These are phyloP conservation scores for Hemisphaericaspora lyxosophila DNA, from an alignment of 1,139 yeast species.

Conservation along the genomic window DNA sequence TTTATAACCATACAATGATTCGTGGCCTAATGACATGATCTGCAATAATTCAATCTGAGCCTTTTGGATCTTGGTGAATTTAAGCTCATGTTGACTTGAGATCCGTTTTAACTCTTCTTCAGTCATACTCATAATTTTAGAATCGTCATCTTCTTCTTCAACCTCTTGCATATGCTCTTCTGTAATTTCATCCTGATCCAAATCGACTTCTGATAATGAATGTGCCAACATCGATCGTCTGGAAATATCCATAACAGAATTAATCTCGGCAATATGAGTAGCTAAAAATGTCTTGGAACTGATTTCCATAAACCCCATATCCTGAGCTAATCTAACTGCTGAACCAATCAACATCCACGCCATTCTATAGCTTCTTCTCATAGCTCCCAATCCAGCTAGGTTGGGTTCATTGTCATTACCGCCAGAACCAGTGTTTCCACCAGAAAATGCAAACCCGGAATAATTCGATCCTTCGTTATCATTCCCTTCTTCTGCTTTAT, in stretches of 20 bases:
- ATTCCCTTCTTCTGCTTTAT: slow-evolving; percentile 45
- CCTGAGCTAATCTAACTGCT: slow-evolving; percentile 83
- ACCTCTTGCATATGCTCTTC: slow-evolving; percentile 33
- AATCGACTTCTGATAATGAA: slow-evolving; percentile 61
- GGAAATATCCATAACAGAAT: slow-evolving; percentile 69
- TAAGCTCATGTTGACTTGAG: slow-evolving; percentile 26
- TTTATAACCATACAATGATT: slow-evolving; percentile 69
- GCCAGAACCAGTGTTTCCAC: slow-evolving; percentile 6
- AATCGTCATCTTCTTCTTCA: slow-evolving; percentile 31
- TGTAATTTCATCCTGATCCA: slow-evolving; percentile 44
- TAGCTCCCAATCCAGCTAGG: slow-evolving; percentile 77
- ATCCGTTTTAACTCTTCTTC: slow-evolving; percentile 38
- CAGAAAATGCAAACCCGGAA: neutral
- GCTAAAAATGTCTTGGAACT: slow-evolving; percentile 77
- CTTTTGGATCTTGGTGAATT: slow-evolving; percentile 62
- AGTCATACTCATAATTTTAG: slow-evolving; percentile 31
- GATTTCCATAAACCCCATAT: slow-evolving; percentile 75
- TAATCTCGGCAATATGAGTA: slow-evolving; percentile 79
- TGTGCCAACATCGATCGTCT: slow-evolving; percentile 69
- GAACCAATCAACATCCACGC: slow-evolving; percentile 93
- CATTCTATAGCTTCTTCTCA: slow-evolving; percentile 85
- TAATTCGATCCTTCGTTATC: slow-evolving; percentile 12
- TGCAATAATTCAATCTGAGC: slow-evolving; percentile 80
- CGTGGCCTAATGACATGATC: slow-evolving; percentile 80
- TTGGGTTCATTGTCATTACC: slow-evolving; percentile 29